These are phyloP conservation scores for Guillardia theta DNA, from an alignment of 78 protist genomes.

Conservation along the genomic window DNA sequence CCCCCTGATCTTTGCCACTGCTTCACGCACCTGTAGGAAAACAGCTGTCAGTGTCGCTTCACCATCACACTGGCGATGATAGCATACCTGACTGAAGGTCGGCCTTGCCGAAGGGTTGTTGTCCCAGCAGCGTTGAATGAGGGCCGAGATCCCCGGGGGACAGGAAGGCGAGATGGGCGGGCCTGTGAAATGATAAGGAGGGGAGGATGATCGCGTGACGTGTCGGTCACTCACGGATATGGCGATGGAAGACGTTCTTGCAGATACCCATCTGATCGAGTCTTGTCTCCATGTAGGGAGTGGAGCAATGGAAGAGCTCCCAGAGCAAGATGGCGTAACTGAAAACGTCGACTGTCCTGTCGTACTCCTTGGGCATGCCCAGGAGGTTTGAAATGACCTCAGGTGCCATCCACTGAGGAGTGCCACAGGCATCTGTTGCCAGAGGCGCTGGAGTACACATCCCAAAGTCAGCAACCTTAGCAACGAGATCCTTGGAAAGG, in stretches of 20 bases:
- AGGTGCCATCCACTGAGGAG: conserved; percentile 2
- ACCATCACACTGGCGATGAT: no score
- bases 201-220: neutral
- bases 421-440: neutral
- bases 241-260: neutral
- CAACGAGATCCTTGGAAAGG: neutral
- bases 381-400: neutral
- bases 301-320: neutral
- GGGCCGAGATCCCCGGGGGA: neutral
- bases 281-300: neutral
- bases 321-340: neutral
- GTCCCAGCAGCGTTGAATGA: neutral
- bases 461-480: neutral
- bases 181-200: neutral
- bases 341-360: neutral
- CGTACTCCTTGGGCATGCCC: neutral
- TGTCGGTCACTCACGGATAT: neutral
- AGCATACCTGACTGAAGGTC: neutral
- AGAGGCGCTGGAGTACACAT: neutral
- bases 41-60: no score
- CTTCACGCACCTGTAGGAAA: no score
- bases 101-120: neutral
- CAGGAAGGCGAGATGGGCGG: neutral
- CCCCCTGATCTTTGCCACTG: no score
- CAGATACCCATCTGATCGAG: conserved; percentile 22